Evolutionary conservation across 192 early-diverging fungal genomes (phyloP), one percentile per base, ranked within the genome.

Genomic region (Linnemannia exigua): DNA sequence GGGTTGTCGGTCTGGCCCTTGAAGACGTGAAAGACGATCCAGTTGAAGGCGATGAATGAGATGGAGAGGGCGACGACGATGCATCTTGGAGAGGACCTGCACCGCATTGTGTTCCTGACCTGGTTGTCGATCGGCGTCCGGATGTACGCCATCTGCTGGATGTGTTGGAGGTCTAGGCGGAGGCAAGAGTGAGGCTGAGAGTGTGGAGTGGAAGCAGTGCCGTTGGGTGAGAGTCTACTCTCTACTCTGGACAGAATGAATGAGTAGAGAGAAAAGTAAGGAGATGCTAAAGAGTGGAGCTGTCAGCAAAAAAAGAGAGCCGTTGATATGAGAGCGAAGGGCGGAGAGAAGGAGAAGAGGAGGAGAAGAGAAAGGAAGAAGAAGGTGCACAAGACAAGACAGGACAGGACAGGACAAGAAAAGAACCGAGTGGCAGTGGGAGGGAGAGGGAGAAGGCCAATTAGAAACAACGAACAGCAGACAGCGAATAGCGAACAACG

Each of bases 31-130:
- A 70, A 75, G 35, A 69, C 74, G 36, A 80, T 31, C 74, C 61
- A 86, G 70, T 86, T 86, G 84, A 86, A 74, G 70, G 52, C 35
- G 20, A 86, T n/a, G 36, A 86, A 86, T 61, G 76, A 71, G 68
- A 70, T 22, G 28, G 79, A 52, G 69, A 86, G 84, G 44, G 77
- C 47, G 61, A 86, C 38, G 61, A 80, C 84, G 17, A 86, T 47
- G 33, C 84, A 86, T 25, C 78, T 58, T 4, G 78, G 74, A 1
- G 46, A 77, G n/a, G 75, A 63, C 58, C 12, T 63, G 7, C 67
- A 73, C 12, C 66, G 78, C 67, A 46, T 44, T n/a, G n/a, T 67
- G 36, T 61, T 12, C 3, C 54, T 67, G 44, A 79, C 77, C 5
- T 48, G 33, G 5, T 75, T 44, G 31, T 72, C 70, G 2, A 70